phyloP scores from a whole-genome alignment of 2,329 filamentous ascomycete species.

The Fusarium duplospermum region DNA sequence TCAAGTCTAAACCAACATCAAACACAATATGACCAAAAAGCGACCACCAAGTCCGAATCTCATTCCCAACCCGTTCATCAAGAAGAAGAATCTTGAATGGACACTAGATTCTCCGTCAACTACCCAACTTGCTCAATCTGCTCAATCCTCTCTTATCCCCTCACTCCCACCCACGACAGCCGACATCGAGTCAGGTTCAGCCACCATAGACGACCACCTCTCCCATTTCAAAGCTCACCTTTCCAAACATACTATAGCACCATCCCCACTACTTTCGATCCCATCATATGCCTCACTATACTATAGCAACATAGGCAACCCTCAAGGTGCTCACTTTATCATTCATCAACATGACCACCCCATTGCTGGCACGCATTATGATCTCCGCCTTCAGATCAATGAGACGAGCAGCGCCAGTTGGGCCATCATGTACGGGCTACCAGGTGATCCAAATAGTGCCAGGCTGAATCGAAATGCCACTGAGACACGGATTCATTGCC shows the following conservation, averaged over 20 bases:
- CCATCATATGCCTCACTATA: conserved; percentile 53
- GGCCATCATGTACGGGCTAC: conserved; percentile 73
- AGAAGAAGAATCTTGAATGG: conserved; percentile 60
- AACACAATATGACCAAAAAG: conserved; percentile 40
- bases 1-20: not conserved
- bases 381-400: conserved; percentile 77
- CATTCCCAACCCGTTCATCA: conserved; percentile 60
- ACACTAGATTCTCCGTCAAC: conserved; percentile 44
- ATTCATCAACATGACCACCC: conserved; percentile 81
- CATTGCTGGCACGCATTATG: conserved; percentile 75
- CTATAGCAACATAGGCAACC: conserved; percentile 44
- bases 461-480: conserved; percentile 69
- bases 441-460: conserved; percentile 66
- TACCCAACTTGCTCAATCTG: not conserved
- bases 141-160: conserved; percentile 4
- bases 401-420: conserved; percentile 73
- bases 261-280: conserved; percentile 50
- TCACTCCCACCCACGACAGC: conserved; percentile 43
- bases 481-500: conserved; percentile 70
- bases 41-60: conserved; percentile 48
- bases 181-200: conserved; percentile 55
- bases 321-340: conserved; percentile 68
- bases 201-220: conserved; percentile 53
- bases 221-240: conserved; percentile 53
- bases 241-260: conserved; percentile 37